phyloP scores from a whole-genome alignment of 2,329 filamentous ascomycete species.

The Sphaerulina musiva region DNA sequence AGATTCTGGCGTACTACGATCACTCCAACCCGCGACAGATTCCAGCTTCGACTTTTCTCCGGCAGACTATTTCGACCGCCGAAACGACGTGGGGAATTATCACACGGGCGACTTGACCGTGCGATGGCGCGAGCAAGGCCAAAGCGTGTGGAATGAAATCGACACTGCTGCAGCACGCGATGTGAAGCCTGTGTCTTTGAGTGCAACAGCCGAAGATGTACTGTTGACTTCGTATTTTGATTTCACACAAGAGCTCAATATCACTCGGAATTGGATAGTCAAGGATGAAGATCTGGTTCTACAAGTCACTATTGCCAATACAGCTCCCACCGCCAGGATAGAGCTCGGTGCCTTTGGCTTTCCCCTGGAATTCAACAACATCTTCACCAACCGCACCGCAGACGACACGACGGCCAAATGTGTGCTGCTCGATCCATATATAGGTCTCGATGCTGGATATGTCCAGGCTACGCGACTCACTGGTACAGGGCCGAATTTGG shows the following conservation, averaged over 20 bases:
- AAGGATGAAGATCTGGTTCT: conserved; percentile 47
- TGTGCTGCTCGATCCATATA: conserved; percentile 53
- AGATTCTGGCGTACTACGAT: conserved; percentile 5
- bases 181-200: not conserved
- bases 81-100: conserved; percentile 48
- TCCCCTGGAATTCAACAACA: conserved; percentile 57
- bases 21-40: conserved; percentile 3
- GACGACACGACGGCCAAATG: conserved; percentile 47
- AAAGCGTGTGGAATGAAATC: conserved; percentile 41
- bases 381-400: conserved; percentile 49
- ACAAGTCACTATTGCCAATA: conserved; percentile 48
- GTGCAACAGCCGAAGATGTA: not conserved
- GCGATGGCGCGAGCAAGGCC: conserved; percentile 44
- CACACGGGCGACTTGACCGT: conserved; percentile 55
- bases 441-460: conserved; percentile 55
- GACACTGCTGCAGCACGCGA: conserved; percentile 40
- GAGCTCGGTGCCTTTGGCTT: conserved; percentile 55
- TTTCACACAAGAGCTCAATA: conserved; percentile 33
- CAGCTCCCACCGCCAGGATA: conserved; percentile 32
- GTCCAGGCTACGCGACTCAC: conserved; percentile 49
- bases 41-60: conserved; percentile 51
- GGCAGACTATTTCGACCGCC: conserved; percentile 44
- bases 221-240: not conserved
- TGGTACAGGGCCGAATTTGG: conserved; percentile 49
- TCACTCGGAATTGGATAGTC: conserved; percentile 50